Evolutionary conservation across 768 basidiomycete genomes (phyloP), one percentile per base, ranked within the genome.

Genomic region (Rhodotorula graminis): DNA sequence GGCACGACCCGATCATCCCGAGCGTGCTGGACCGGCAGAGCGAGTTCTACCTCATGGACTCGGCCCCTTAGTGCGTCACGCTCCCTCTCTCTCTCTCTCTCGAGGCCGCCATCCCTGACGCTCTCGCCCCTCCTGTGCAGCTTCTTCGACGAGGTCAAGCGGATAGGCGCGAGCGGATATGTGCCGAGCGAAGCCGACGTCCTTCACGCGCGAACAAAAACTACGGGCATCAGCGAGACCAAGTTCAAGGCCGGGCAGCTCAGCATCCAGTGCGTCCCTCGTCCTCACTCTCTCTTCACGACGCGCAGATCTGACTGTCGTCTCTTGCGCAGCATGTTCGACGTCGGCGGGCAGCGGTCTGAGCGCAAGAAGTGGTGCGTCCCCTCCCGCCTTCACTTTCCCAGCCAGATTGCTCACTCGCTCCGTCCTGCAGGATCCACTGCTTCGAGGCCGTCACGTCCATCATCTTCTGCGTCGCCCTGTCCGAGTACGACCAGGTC

Each of bases 11-110:
- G 11, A 82, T 84, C 76, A 83, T 85, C 65, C 82, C 81, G 2
- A 77, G 72, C 60, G 81, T 85, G 11, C 80, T 85, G 70, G 82
- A 83, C 67, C 79, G 83, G 23, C 77, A 77, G 53, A 82, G 80
- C 79, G 88, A 93, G 66, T 95, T 95, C 78, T 94, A 95, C 79
- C 83, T 96, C 23, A 95, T 94, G 92, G 94, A 96, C 79, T 90
- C 87, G n/a, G 94, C 94, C 0, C 84, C 84, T 57, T 95, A 95
- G 91, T 92, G 77, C 79, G 90, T 85, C 42, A 23, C 61, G 11
- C 33, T 15, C 2, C 40, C 31, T 40, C 25, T 14, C 47, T 37
- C n/a, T n/a, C 47, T 16, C 18, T 23, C 18, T 23, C 47, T 5
- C 47, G 27, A 6, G 16, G 11, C n/a, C 42, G n/a, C n/a, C n/a